These are phyloP conservation scores for Chlorella sp. DNA, from an alignment of 139 green algal species.

Conservation along the genomic window DNA sequence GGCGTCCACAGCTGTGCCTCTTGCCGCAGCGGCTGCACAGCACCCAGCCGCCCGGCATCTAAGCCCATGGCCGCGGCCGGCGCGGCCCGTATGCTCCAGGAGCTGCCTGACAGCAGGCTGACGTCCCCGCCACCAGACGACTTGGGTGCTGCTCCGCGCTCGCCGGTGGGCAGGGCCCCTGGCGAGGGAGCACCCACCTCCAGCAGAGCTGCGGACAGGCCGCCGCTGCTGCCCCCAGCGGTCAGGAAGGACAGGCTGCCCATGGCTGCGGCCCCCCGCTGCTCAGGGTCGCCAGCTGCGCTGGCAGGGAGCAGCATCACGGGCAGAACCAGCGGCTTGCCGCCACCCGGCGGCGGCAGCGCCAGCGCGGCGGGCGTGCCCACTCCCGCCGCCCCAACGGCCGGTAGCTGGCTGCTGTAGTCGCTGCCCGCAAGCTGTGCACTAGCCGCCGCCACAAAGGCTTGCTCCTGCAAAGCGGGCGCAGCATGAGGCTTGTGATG, in stretches of 20 bases:
- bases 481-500: no score
- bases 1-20: background rate
- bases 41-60: background rate
- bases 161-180: background rate
- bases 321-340: background rate
- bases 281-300: background rate
- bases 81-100: background rate
- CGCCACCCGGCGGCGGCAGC: background rate
- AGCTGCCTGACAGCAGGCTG: background rate
- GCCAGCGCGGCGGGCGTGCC: no score
- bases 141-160: background rate
- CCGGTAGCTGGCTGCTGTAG: background rate
- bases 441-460: background rate
- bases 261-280: background rate
- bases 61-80: no score
- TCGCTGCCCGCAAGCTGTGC: background rate
- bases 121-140: background rate
- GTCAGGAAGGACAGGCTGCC: background rate
- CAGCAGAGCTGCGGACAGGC: background rate
- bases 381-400: background rate
- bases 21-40: background rate
- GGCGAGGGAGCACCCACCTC: background rate
- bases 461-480: background rate
- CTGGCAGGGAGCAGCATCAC: conserved; percentile 1
- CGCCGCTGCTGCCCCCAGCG: background rate